Evolutionary conservation across 2,329 filamentous ascomycete genomes (phyloP).

Genomic region (Hypoxylon sp.): DNA sequence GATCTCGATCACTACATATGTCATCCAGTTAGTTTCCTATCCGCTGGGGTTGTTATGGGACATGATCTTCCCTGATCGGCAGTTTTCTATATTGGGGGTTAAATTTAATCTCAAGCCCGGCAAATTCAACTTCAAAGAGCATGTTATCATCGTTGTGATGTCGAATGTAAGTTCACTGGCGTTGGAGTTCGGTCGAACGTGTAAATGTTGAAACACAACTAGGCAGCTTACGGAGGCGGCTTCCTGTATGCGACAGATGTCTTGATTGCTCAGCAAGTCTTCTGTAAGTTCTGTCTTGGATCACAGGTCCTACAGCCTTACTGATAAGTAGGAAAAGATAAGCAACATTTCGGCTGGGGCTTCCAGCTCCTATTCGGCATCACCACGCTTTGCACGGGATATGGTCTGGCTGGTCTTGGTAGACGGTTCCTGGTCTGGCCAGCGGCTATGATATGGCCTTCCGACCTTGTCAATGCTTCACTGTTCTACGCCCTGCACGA

Average conservation of each 20-base stretch:
- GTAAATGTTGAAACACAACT: conserved; percentile 48
- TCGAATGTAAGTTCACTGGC: conserved; percentile 66
- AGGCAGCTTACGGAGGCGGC: conserved; percentile 71
- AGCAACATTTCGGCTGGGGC: conserved; percentile 69
- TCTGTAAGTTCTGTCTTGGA: conserved; percentile 55
- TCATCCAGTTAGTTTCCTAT: conserved; percentile 69
- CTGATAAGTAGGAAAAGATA: conserved; percentile 53
- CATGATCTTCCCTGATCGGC: conserved; percentile 54
- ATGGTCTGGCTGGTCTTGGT: conserved; percentile 72
- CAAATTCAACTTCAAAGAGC: conserved; percentile 58
- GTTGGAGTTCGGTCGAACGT: neutral
- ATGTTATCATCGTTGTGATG: conserved; percentile 69
- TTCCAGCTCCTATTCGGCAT: conserved; percentile 73
- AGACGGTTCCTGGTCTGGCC: conserved; percentile 73
- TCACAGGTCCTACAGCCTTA: too few relatives aligned
- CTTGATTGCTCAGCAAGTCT: conserved; percentile 67
- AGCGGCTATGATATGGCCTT: conserved; percentile 76
- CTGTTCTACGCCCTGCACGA: conserved; percentile 77
- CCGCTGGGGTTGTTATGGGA: conserved; percentile 59
- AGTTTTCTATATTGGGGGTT: conserved; percentile 54
- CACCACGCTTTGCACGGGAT: conserved; percentile 74
- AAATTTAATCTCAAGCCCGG: conserved; percentile 59
- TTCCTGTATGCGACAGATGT: conserved; percentile 70
- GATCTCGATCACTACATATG: conserved; percentile 67
- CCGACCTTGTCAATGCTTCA: conserved; percentile 70